A percentile compares a stretch with the other conserved stretches of the same genome.
Conservation (phyloP, 2,329 filamentous ascomycete species). For the Hypoxylon sp. region DNA sequence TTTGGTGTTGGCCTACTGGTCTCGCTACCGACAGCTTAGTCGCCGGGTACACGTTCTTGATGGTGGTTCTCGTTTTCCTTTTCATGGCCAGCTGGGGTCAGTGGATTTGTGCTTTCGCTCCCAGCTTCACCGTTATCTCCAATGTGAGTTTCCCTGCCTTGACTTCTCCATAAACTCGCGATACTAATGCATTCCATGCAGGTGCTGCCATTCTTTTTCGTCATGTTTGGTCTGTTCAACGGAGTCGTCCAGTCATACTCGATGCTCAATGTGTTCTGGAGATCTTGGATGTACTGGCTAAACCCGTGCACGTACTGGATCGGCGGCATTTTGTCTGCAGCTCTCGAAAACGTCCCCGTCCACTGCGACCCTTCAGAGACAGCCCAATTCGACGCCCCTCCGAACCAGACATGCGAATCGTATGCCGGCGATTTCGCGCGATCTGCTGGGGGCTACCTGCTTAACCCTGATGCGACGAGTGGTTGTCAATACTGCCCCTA, state of each 20-base stretch:
- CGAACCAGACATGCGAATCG: constrained; percentile 72
- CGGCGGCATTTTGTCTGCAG: constrained; percentile 76
- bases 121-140: constrained; percentile 82
- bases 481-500: constrained; percentile 81
- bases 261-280: constrained; percentile 77
- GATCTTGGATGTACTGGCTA: constrained; percentile 78
- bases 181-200: constrained; percentile 44
- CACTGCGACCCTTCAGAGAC: constrained; percentile 61
- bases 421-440: constrained; percentile 75
- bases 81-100: constrained; percentile 84
- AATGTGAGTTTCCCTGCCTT: constrained; percentile 63
- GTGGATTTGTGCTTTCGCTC: constrained; percentile 87
- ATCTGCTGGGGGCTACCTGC: constrained; percentile 71
- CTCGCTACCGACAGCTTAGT: constrained; percentile 75
- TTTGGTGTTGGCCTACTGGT: constrained; percentile 85
- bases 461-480: constrained; percentile 69
- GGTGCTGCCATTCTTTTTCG: constrained; percentile 84
- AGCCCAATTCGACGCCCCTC: constrained; percentile 70
- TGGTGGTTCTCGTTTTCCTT: constrained; percentile 83
- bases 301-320: constrained; percentile 82
- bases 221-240: constrained; percentile 83
- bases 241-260: constrained; percentile 80
- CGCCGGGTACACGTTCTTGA: constrained; percentile 82
- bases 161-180: not conserved
- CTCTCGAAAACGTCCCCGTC: constrained; percentile 67